phyloP scores from a whole-genome alignment of 169 alveolate species.

The Perkinsus marinus region DNA sequence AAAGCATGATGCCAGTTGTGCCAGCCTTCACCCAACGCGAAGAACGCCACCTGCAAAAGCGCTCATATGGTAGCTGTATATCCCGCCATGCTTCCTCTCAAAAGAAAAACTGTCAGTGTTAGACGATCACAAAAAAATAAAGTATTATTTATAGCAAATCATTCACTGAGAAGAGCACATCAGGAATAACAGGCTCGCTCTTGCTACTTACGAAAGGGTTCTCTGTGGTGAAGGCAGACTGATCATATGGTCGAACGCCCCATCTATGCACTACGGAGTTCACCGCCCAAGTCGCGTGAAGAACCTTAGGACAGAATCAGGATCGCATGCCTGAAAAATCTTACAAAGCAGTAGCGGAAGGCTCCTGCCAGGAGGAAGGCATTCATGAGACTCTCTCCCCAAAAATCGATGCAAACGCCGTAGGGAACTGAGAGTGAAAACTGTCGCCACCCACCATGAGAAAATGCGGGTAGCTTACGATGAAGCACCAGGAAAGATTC shows the following conservation, averaged over 20 bases:
- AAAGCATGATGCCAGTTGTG: constrained; percentile 67
- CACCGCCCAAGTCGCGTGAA: neutral
- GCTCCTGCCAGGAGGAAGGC: neutral
- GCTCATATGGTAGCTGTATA: no score
- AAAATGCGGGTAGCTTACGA: no score
- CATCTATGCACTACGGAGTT: neutral
- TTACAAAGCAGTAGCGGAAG: neutral
- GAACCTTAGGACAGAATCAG: neutral
- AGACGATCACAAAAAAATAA: no score
- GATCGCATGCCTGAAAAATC: neutral
- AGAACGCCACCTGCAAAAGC: constrained; percentile 36
- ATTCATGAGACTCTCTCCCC: neutral
- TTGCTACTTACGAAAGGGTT: neutral
- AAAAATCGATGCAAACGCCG: neutral
- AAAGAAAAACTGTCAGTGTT: no score
- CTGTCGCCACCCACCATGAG: no score
- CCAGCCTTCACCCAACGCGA: constrained; percentile 69
- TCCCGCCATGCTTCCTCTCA: no score
- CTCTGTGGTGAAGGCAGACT: constrained; percentile 12
- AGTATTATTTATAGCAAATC: no score
- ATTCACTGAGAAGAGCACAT: no score
- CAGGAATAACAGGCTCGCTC: no score
- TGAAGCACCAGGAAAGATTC: no score
- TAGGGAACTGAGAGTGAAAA: no score
- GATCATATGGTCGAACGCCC: constrained; percentile 15